Percentiles rank a stretch among this genome's conserved stretches.
Evolutionary conservation across 2,329 filamentous ascomycete genomes (phyloP).

Genomic region (Microascus cirrosus): DNA sequence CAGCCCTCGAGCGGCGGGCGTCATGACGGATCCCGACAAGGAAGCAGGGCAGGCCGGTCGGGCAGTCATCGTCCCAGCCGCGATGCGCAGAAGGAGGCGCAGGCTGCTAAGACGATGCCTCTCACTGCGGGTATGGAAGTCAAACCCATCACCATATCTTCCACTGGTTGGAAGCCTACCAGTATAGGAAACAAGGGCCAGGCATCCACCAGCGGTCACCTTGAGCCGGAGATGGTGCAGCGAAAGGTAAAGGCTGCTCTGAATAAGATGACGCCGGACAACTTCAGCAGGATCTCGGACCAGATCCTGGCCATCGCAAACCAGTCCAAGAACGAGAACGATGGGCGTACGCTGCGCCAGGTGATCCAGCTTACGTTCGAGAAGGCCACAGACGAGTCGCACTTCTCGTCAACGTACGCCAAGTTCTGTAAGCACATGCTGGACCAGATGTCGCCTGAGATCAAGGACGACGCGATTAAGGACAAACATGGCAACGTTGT

Average conservation of each 20-base stretch:
- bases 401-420: conserved; percentile 98
- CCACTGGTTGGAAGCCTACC: conserved; percentile 81
- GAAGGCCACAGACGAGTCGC: conserved; percentile 95
- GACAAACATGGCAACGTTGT: conserved; percentile 86
- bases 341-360: conserved; percentile 89
- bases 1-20: conserved; percentile 41
- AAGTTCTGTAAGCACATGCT: conserved; percentile 98
- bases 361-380: conserved; percentile 99
- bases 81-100: conserved; percentile 47
- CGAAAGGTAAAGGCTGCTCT: conserved; percentile 96
- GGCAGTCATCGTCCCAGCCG: conserved; percentile 53
- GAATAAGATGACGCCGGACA: conserved; percentile 99
- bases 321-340: conserved; percentile 90
- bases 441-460: conserved; percentile 86
- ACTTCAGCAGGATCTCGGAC: conserved; percentile 90
- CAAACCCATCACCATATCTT: conserved; percentile 62
- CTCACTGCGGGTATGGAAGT: conserved; percentile 75
- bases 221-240: conserved; percentile 90
- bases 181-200: conserved; percentile 44
- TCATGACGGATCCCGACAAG: conserved; percentile 58
- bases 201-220: conserved; percentile 36
- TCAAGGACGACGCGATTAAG: conserved; percentile 88
- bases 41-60: conserved; percentile 48
- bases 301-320: conserved; percentile 87
- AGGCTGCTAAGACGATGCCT: conserved; percentile 80